phyloP scores from a whole-genome alignment of 2,329 filamentous ascomycete species.

The Fusarium citri region DNA sequence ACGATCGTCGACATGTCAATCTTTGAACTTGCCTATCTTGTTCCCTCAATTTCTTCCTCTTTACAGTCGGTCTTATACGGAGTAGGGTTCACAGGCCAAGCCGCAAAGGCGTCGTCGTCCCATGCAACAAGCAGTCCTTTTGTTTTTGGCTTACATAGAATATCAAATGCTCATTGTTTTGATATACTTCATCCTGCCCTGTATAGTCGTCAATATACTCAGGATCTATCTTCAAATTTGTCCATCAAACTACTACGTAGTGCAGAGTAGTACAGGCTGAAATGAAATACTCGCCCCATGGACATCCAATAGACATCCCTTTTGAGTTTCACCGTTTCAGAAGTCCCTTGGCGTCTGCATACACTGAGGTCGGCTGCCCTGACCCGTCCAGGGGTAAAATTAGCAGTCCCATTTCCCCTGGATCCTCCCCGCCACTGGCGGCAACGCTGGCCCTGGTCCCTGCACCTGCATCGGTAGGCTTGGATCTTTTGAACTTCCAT shows the following conservation, averaged over 20 bases:
- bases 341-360: conserved; percentile 21
- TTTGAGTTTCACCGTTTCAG: conserved; percentile 44
- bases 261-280: neutral
- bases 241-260: neutral
- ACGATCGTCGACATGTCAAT: neutral
- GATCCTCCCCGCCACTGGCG: conserved; percentile 29
- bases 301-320: conserved; percentile 14
- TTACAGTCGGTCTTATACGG: conserved; percentile 5
- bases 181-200: neutral
- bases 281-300: neutral
- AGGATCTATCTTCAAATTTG: neutral
- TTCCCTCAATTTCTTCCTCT: conserved; percentile 2
- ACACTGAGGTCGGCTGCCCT: neutral
- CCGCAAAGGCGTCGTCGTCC: conserved; percentile 20
- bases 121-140: neutral
- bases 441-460: conserved; percentile 25
- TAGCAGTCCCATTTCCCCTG: conserved; percentile 36
- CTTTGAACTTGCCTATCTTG: neutral
- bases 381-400: conserved; percentile 36
- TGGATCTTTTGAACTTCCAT: conserved; percentile 2
- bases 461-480: conserved; percentile 1
- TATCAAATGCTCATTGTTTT: neutral
- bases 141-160: neutral
- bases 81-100: conserved; percentile 3
- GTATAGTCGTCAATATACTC: neutral